Evolutionary conservation across 352 stramenopile genomes (phyloP), one percentile per base, ranked within the genome.

Genomic region (Phytophthora uliginosa): DNA sequence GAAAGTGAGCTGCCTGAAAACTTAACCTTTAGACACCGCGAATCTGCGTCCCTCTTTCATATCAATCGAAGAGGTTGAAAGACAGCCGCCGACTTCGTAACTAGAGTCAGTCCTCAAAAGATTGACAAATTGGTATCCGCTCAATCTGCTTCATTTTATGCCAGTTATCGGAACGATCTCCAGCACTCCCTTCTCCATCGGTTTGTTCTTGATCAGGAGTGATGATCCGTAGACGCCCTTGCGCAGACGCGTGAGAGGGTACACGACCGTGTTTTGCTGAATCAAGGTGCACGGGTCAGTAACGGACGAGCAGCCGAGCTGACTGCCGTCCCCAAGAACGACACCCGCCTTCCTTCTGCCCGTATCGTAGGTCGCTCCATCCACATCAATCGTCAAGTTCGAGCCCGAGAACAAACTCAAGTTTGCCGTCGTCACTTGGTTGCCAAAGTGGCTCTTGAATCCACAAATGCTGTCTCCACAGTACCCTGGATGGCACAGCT

Each of bases 351-450:
- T 95, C 53, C 74, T 89, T 26, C 83, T 78, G 0, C 88, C 84
- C 0, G 85, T 93, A 66, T 94, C 77, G 61, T 91, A 93, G 13
- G 59, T 71, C 52, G 71, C 61, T 3, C 63, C 74, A 24, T 73
- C 69, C 18, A 84, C 72, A 8, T 83, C 74, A 36, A 79, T 76
- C 47, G 40, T 72, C 42, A 75, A 63, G 55, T 65, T 91, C 13
- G 5, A 82, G n/a, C 33, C 64, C 22, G 60, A 73, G 17, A 95
- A 78, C 10, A 95, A 66, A 40, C 79, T 89, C 38, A 95, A 73
- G 59, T 95, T 94, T 0, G 88, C 88, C 2, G 88, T 94, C 33
- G 88, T 93, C 28, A 92, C 88, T 66, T 95, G 88, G 77, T 95
- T 95, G 54, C 86, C 88, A 51, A 95, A 93, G 61, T 95, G 86